A percentile compares a stretch with the other conserved stretches of the same genome.
Evolutionary conservation across 148 eudicot genomes (phyloP).

Genomic region (Arctostaphylos glauca): DNA sequence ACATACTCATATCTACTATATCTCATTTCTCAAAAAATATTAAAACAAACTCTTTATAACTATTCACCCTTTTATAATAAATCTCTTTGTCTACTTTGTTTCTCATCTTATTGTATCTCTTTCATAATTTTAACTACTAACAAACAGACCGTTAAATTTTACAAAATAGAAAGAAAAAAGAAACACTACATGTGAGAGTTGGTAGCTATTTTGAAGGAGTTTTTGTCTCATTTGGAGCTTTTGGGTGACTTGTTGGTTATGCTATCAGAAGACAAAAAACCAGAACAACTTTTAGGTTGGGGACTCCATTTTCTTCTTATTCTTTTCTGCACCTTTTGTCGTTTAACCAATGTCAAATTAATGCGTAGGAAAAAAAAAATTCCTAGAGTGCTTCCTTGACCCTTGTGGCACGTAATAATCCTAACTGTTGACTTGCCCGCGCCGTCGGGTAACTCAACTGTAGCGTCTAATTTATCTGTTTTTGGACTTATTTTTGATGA

Average conservation of each 20-base stretch:
- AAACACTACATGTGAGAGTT: not conserved
- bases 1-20: too few relatives aligned
- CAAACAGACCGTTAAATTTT: not conserved
- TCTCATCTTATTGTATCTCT: too few relatives aligned
- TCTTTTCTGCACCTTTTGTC: not conserved
- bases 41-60: too few relatives aligned
- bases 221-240: slow-evolving; percentile 2
- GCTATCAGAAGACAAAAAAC: not conserved
- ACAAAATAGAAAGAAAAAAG: not conserved
- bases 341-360: not conserved
- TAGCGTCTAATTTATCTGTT: too few relatives aligned
- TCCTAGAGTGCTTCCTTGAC: not conserved
- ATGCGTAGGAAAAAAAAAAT: not conserved
- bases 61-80: too few relatives aligned
- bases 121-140: too few relatives aligned
- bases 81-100: too few relatives aligned
- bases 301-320: not conserved
- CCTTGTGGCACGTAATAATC: too few relatives aligned
- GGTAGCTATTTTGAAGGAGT: not conserved
- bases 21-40: too few relatives aligned
- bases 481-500: too few relatives aligned
- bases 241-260: not conserved
- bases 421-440: too few relatives aligned
- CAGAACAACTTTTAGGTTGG: not conserved
- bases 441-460: too few relatives aligned